Base-by-base conservation (phyloP, 495 filamentous ascomycete species). In the Penicillium paxilli region DNA sequence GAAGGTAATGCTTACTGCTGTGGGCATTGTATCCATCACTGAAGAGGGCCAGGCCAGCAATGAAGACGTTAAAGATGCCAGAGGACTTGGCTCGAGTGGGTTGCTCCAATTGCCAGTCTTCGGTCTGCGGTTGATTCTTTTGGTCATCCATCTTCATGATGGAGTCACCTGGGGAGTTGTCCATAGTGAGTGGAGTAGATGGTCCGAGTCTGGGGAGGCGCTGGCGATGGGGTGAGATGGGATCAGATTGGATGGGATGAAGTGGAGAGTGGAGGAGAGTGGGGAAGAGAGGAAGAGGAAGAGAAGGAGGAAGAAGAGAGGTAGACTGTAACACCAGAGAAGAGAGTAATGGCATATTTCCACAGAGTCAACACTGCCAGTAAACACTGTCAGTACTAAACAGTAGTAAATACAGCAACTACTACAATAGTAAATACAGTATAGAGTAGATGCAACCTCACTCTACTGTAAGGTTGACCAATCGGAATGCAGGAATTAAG, bases 21-120 rank as follows among this genome's bases (percentile, higher is more conserved):
- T 75, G 68, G 14, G 66, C 71, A 54, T 75, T 76, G 60, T 76
- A 77, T 10, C 74, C 74, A 62, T 77, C 74, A 25, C 65, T 68
- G 57, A 74, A 71, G 1, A 77, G 62, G 14, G 71, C 74, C 16
- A 73, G 28, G 0, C 74, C 72, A 0, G 70, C 54, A 14, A 75
- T 55, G 16, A 75, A 23, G 8, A 74, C 69, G 32, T 68, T 72
- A 17, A 76, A 44, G 8, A 68, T 35, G 11, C 66, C 62, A 0
- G 57, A 63, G 38, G 32, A 47, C 24, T 52, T 60, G 26, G 49
- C 44, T 25, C 24, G 42, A 16, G 50, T n/a, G 6, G 28, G 11
- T 37, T 55, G 44, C 40, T 62, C 60, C 1, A 54, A 33, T 16
- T 52, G 52, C 47, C 51, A 56, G 14, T 37, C n/a, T 17, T 59